A percentile compares a stretch with the other conserved stretches of the same genome.
phyloP scores from a whole-genome alignment of 169 alveolate species.

The Pseudocohnilembus persalinus region DNA sequence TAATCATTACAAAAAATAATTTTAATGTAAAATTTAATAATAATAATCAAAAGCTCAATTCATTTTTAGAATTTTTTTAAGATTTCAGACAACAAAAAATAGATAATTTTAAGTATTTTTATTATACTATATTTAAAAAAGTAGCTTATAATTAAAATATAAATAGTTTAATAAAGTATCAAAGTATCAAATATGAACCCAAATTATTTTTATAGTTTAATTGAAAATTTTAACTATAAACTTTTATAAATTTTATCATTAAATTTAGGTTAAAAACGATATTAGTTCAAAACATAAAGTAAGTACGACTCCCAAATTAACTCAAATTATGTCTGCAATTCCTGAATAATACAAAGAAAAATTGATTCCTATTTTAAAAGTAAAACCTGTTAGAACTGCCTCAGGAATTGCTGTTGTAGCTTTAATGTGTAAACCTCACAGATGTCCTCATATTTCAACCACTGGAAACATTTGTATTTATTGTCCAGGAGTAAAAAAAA shows the following conservation, averaged over 20 bases:
- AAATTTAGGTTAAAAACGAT: slow-evolving; percentile 55
- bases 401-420: slow-evolving; percentile 90
- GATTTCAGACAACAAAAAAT: too few species aligned
- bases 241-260: too few species aligned
- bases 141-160: too few species aligned
- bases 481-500: slow-evolving; percentile 78
- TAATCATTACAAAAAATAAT: too few species aligned
- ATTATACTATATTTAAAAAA: too few species aligned
- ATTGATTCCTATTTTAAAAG: slow-evolving; percentile 81
- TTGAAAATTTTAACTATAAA: too few species aligned
- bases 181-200: too few species aligned
- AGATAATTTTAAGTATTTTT: too few species aligned
- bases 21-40: too few species aligned
- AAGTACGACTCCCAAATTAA: slow-evolving; percentile 76
- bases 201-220: too few species aligned
- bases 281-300: slow-evolving; percentile 73
- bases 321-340: slow-evolving; percentile 81
- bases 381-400: slow-evolving; percentile 88
- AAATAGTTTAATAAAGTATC: neutral
- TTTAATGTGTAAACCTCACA: slow-evolving; percentile 88
- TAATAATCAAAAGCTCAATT: too few species aligned
- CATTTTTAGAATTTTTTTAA: too few species aligned
- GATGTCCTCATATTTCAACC: slow-evolving; percentile 88
- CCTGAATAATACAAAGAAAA: slow-evolving; percentile 83
- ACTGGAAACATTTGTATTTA: slow-evolving; percentile 88